Conservation (phyloP, 108 stramenopile genomes). For the Chaetoceros muelleri region DNA sequence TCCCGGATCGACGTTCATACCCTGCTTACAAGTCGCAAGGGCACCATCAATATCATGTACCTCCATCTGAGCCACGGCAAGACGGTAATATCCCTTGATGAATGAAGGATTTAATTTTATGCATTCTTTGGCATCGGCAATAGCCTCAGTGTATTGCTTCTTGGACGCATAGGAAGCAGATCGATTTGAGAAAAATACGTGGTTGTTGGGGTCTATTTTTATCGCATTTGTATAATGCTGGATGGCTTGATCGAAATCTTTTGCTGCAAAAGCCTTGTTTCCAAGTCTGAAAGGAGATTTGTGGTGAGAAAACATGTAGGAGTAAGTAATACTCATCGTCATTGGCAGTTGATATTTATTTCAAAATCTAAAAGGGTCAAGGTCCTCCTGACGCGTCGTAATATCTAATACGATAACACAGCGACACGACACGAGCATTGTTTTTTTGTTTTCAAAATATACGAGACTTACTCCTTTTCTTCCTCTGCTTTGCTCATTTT, state of each 20-base stretch:
- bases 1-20: constrained; percentile 63
- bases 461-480: neutral
- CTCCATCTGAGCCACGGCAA: constrained; percentile 77
- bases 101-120: constrained; percentile 78
- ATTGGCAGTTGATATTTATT: no score
- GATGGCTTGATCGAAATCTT: constrained; percentile 78
- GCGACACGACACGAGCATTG: neutral
- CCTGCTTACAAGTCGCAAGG: constrained; percentile 64
- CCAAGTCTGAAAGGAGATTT: constrained; percentile 46
- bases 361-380: no score
- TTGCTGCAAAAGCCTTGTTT: constrained; percentile 72
- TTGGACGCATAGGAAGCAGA: constrained; percentile 79
- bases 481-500: neutral
- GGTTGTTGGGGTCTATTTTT: constrained; percentile 71
- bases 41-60: constrained; percentile 65
- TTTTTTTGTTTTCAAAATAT: neutral
- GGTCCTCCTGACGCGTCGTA: no score
- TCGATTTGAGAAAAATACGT: constrained; percentile 87
- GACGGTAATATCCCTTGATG: constrained; percentile 88
- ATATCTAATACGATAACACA: neutral
- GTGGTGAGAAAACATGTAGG: neutral
- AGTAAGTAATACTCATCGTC: neutral
- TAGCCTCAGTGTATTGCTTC: constrained; percentile 56
- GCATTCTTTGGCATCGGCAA: constrained; percentile 84
- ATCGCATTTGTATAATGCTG: constrained; percentile 84